A percentile compares a stretch with the other conserved stretches of the same genome.
Conservation (phyloP, 257 asterid genomes). For the Linderniella brevidens region DNA sequence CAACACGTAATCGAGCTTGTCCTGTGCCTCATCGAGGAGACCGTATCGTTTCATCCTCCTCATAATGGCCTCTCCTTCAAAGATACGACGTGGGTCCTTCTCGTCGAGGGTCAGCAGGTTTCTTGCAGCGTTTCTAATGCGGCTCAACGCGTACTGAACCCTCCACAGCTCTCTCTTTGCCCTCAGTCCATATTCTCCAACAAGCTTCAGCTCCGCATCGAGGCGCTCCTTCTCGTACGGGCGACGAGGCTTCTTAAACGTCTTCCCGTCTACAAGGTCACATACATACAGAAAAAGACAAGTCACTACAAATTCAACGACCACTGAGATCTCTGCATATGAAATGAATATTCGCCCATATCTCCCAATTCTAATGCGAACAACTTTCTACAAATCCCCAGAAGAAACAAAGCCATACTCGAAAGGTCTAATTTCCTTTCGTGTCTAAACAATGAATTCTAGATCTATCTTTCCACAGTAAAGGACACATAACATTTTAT, state of each 20-base stretch:
- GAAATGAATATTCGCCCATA: too few relatives aligned
- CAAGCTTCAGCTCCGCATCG: slow-evolving; percentile 47
- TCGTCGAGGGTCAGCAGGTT: slow-evolving; percentile 25
- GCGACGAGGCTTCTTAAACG: slow-evolving; percentile 46
- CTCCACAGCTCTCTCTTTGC: slow-evolving; percentile 50
- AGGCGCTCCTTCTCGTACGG: slow-evolving; percentile 46
- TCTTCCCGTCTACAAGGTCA: slow-evolving; percentile 26
- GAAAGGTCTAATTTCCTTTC: too few relatives aligned
- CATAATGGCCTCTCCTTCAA: slow-evolving; percentile 7
- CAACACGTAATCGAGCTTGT: slow-evolving; percentile 10
- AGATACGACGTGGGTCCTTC: slow-evolving; percentile 4
- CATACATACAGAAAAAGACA: neutral
- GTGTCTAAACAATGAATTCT: too few relatives aligned
- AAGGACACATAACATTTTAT: too few relatives aligned
- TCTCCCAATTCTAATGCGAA: too few relatives aligned
- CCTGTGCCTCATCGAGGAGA: slow-evolving; percentile 7
- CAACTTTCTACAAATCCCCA: too few relatives aligned
- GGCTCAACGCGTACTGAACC: slow-evolving; percentile 49
- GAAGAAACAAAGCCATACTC: too few relatives aligned
- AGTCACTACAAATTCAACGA: too few relatives aligned
- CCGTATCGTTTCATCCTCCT: slow-evolving; percentile 11
- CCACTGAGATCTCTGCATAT: too few relatives aligned
- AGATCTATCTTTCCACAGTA: too few relatives aligned
- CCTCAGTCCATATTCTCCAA: slow-evolving; percentile 44
- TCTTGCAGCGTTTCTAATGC: slow-evolving; percentile 42